phyloP scores from a whole-genome alignment of 1,139 yeast species.

The Lodderomyces parapsilosis region DNA sequence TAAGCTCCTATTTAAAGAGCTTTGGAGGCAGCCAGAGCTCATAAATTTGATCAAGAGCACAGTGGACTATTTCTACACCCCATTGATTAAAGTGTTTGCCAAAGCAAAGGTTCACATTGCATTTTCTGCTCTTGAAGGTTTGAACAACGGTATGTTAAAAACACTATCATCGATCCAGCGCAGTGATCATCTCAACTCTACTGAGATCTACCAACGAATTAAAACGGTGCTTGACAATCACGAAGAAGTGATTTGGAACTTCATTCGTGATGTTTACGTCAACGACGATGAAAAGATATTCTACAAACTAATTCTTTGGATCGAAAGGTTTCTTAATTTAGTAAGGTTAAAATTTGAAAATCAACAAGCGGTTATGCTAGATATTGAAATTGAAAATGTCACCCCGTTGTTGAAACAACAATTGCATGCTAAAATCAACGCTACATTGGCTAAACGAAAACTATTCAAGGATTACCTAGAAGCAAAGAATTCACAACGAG shows the following conservation, averaged over 20 bases:
- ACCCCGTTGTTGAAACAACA: constrained; percentile 28
- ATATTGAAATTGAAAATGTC: constrained; percentile 28
- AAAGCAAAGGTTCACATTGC: constrained; percentile 76
- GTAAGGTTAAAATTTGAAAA: constrained; percentile 62
- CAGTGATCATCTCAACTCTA: constrained; percentile 43
- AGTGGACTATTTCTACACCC: constrained; percentile 78
- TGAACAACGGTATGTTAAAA: constrained; percentile 67
- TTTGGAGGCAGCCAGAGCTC: constrained; percentile 85
- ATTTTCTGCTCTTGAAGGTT: constrained; percentile 68
- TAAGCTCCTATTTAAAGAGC: constrained; percentile 66
- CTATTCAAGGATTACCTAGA: constrained; percentile 35
- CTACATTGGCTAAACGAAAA: constrained; percentile 29
- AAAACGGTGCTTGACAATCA: constrained; percentile 67
- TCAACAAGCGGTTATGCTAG: constrained; percentile 33
- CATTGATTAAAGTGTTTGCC: constrained; percentile 73
- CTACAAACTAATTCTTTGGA: constrained; percentile 69
- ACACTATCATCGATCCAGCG: constrained; percentile 47
- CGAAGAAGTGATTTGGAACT: constrained; percentile 66
- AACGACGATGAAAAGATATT: constrained; percentile 75
- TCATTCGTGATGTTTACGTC: constrained; percentile 71
- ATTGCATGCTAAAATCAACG: constrained; percentile 28
- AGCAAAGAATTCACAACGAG: constrained; percentile 20
- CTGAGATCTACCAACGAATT: constrained; percentile 62
- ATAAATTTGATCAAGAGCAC: constrained; percentile 69
- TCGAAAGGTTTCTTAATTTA: constrained; percentile 52